Evolutionary conservation across 2,329 filamentous ascomycete species (phyloP).

Genomic region (Alternaria arbusti): DNA sequence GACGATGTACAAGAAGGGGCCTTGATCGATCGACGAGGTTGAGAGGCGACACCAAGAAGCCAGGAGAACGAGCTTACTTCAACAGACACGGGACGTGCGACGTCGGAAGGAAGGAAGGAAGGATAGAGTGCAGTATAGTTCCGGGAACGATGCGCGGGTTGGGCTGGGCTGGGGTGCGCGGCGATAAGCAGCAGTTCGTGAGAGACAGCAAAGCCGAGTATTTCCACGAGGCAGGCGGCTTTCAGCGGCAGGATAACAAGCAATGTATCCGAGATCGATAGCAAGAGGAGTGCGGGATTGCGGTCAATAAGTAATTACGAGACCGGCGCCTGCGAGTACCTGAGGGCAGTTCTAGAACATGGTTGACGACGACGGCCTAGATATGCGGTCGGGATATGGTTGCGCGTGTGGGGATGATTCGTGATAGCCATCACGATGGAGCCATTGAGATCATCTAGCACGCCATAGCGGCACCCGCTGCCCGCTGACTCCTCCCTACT

Average conservation of each 20-base stretch:
- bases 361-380: constrained; percentile 32
- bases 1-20: neutral
- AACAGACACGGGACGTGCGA: constrained; percentile 26
- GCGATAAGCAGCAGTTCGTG: constrained; percentile 3
- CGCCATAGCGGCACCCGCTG: constrained; percentile 40
- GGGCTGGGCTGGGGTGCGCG: constrained; percentile 8
- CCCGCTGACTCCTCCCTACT: constrained; percentile 18
- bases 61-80: constrained; percentile 31
- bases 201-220: constrained; percentile 36
- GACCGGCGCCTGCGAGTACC: constrained; percentile 17
- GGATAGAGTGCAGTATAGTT: constrained; percentile 15
- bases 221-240: constrained; percentile 40
- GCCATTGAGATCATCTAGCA: constrained; percentile 40
- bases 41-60: neutral
- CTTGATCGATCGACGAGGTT: neutral
- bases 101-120: constrained; percentile 30
- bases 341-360: constrained; percentile 33
- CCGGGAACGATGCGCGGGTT: constrained; percentile 17
- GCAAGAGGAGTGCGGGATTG: constrained; percentile 15
- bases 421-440: constrained; percentile 37
- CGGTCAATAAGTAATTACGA: constrained; percentile 33
- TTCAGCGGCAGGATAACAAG: constrained; percentile 30
- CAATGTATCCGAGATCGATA: constrained; percentile 21
- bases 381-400: constrained; percentile 31
- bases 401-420: constrained; percentile 35